Evolutionary conservation across 2,329 filamentous ascomycete genomes (phyloP).

Genomic region (Aureobasidium subglaciale): DNA sequence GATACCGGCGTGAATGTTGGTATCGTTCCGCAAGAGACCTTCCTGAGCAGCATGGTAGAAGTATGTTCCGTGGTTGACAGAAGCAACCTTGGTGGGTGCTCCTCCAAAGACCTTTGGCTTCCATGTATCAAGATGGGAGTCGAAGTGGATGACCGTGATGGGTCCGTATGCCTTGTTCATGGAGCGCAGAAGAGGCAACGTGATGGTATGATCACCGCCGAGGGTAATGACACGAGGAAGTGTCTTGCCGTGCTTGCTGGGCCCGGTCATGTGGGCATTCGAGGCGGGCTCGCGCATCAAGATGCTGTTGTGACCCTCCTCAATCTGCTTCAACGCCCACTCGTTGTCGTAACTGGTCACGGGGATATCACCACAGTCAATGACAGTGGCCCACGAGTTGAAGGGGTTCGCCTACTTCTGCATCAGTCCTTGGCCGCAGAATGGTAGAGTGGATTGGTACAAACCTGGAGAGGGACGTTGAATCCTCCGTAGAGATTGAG

Average conservation of each 20-base stretch:
- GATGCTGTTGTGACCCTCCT: conserved; percentile 73
- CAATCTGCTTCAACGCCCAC: conserved; percentile 76
- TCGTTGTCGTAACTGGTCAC: conserved; percentile 83
- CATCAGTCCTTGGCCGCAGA: background rate
- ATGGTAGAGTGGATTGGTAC: conserved; percentile 60
- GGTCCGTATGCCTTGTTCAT: conserved; percentile 61
- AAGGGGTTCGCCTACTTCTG: conserved; percentile 73
- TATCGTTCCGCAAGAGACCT: conserved; percentile 71
- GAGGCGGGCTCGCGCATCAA: conserved; percentile 65
- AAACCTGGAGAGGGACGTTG: conserved; percentile 68
- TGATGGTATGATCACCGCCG: conserved; percentile 56
- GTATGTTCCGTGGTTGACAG: conserved; percentile 82
- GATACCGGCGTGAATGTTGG: conserved; percentile 82
- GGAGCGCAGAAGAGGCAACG: conserved; percentile 47
- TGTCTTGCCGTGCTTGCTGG: conserved; percentile 65
- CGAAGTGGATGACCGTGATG: conserved; percentile 58
- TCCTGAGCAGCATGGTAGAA: conserved; percentile 78
- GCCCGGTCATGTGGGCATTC: conserved; percentile 58
- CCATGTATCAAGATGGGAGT: conserved; percentile 59
- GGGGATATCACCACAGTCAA: conserved; percentile 79
- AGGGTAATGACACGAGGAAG: conserved; percentile 76
- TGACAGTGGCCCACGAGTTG: conserved; percentile 68
- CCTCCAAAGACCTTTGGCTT: conserved; percentile 82
- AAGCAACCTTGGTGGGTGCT: conserved; percentile 65
- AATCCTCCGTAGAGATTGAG: conserved; percentile 85